Percentiles rank a stretch among this genome's conserved stretches.
These are phyloP conservation scores for Aegilops umbellulata DNA, from an alignment of 176 grass and related monocot genomes.

Conservation along the genomic window DNA sequence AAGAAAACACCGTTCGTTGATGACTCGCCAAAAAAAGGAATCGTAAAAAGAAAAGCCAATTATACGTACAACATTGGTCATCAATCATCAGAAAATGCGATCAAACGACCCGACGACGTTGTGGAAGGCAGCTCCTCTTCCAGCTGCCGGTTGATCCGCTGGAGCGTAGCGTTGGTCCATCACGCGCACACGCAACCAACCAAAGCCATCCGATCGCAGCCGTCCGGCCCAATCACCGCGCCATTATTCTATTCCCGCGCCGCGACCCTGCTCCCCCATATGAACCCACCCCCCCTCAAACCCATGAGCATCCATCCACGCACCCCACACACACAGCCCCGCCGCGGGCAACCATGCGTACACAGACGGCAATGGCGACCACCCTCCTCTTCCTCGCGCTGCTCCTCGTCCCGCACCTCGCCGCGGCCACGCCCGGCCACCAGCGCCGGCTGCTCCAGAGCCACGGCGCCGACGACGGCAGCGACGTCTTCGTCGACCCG, in stretches of 20 bases:
- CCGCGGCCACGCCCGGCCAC: background rate
- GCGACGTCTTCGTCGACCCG: constrained; percentile 37
- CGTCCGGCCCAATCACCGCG: background rate
- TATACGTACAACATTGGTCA: too few relatives aligned
- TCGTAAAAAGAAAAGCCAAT: too few relatives aligned
- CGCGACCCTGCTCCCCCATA: background rate
- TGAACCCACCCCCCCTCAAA: background rate
- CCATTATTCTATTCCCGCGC: constrained; percentile 22
- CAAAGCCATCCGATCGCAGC: constrained; percentile 18
- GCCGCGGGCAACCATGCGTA: constrained; percentile 36
- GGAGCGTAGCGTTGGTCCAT: background rate
- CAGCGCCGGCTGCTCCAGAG: constrained; percentile 49
- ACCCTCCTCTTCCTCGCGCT: constrained; percentile 18
- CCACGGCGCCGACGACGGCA: background rate
- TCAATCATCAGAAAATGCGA: too few relatives aligned
- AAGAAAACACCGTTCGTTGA: too few relatives aligned
- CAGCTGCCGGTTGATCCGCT: too few relatives aligned
- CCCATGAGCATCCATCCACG: background rate
- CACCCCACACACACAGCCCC: background rate
- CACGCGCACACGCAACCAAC: constrained; percentile 37
- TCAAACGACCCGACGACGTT: too few relatives aligned
- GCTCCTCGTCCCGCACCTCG: constrained; percentile 25
- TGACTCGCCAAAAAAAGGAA: too few relatives aligned
- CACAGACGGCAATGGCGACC: constrained; percentile 29
- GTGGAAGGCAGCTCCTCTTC: too few relatives aligned